phyloP scores from a whole-genome alignment of 345 rosid species.

The Turritis glabra region DNA sequence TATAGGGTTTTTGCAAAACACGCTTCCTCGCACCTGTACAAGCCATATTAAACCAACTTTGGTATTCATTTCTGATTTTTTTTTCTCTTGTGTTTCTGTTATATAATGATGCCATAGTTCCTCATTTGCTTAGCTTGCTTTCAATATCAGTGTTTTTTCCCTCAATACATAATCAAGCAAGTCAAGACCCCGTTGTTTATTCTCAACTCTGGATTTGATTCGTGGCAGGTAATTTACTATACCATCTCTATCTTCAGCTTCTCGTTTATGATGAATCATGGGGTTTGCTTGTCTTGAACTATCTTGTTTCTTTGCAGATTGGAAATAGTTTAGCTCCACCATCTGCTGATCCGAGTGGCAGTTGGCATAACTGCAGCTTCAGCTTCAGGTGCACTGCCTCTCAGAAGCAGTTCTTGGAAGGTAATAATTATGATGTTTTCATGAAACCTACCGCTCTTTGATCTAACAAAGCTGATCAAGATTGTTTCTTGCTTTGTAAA shows the following conservation, averaged over 20 bases:
- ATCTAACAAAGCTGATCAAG: slow-evolving; percentile 6
- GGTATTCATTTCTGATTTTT: slow-evolving; percentile 18
- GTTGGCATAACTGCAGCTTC: slow-evolving; percentile 27
- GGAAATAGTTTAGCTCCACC: slow-evolving; percentile 32
- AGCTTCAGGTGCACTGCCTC: slow-evolving; percentile 18
- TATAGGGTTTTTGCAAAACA: slow-evolving; percentile 35
- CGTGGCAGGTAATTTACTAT: slow-evolving; percentile 36
- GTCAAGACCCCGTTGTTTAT: slow-evolving; percentile 35
- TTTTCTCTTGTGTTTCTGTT: neutral
- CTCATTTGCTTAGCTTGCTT: neutral
- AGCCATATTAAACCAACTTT: slow-evolving; percentile 23
- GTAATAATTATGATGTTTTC: neutral
- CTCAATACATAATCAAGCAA: slow-evolving; percentile 34
- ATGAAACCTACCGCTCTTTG: slow-evolving; percentile 8
- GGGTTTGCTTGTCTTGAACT: neutral
- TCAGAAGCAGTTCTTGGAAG: slow-evolving; percentile 14
- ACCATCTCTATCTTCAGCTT: neutral
- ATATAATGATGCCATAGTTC: neutral
- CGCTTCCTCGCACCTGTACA: slow-evolving; percentile 33
- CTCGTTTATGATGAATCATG: neutral
- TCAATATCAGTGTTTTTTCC: slow-evolving; percentile 33
- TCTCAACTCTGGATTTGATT: slow-evolving; percentile 37
- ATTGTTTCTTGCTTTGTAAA: slow-evolving; percentile 2
- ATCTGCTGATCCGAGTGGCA: slow-evolving; percentile 31
- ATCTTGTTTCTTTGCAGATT: slow-evolving; percentile 21